phyloP scores from a whole-genome alignment of 75 land plant genomes.

The Pinus tabuliformis region DNA sequence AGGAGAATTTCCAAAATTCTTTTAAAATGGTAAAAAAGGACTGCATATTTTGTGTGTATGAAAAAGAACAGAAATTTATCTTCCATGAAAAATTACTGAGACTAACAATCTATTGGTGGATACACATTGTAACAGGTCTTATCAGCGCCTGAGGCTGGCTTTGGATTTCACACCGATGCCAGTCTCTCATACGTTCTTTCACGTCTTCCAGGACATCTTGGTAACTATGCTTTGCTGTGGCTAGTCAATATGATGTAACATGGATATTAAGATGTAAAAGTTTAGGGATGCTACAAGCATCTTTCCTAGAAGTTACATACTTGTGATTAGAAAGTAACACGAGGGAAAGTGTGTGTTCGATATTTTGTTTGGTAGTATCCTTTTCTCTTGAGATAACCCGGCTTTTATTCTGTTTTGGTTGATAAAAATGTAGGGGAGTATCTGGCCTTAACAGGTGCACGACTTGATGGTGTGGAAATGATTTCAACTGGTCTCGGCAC shows the following conservation, averaged over 20 bases:
- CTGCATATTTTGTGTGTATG: too few relatives aligned
- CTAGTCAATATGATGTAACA: neutral
- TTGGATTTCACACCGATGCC: slow-evolving; percentile 94
- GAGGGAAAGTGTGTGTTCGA: neutral
- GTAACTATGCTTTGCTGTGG: slow-evolving; percentile 25
- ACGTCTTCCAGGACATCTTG: slow-evolving; percentile 84
- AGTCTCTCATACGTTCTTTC: slow-evolving; percentile 84
- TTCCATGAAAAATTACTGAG: too few relatives aligned
- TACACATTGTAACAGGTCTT: slow-evolving; percentile 52
- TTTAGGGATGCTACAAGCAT: neutral
- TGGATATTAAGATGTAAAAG: neutral
- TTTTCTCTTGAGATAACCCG: neutral
- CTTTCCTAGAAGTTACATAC: neutral
- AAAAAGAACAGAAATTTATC: too few relatives aligned
- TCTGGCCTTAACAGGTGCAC: slow-evolving; percentile 79
- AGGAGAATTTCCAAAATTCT: too few relatives aligned
- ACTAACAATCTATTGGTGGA: neutral
- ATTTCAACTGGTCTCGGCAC: slow-evolving; percentile 83
- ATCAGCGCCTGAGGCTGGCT: slow-evolving; percentile 85
- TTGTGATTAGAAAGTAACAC: neutral
- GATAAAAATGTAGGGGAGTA: slow-evolving; percentile 68
- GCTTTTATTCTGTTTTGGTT: neutral
- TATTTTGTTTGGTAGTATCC: neutral
- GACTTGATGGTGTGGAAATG: slow-evolving; percentile 86
- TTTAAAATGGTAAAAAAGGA: too few relatives aligned